These are phyloP conservation scores for Daucus carota DNA, from an alignment of 129 eudicot genomes.

Conservation along the genomic window DH1_v3.0 NC_030381.2:27590001-27590500, in stretches of 20 bases:
- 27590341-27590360: not conserved
- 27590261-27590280: slow-evolving; percentile 48
- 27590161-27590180: slow-evolving; percentile 55
- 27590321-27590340: slow-evolving; percentile 11
- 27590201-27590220: slow-evolving; percentile 55
- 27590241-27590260: slow-evolving; percentile 47
- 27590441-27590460: slow-evolving; percentile 53
- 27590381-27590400: not conserved
- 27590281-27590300: slow-evolving; percentile 48
- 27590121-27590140: not conserved
- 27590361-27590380: too few species aligned
- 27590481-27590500: slow-evolving; percentile 57
- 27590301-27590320: slow-evolving; percentile 49
- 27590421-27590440: slow-evolving; percentile 49
- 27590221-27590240: slow-evolving; percentile 51
- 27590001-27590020: slow-evolving; percentile 47
- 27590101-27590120: not conserved
- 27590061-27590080: not conserved
- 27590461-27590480: slow-evolving; percentile 56
- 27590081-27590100: not conserved
- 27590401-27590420: not conserved
- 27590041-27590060: slow-evolving; percentile 58
- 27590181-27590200: slow-evolving; percentile 38
- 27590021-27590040: slow-evolving; percentile 31
- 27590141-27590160: slow-evolving; percentile 27